phyloP scores from a whole-genome alignment of 352 stramenopile species.

The Globisporangium canariense region DNA sequence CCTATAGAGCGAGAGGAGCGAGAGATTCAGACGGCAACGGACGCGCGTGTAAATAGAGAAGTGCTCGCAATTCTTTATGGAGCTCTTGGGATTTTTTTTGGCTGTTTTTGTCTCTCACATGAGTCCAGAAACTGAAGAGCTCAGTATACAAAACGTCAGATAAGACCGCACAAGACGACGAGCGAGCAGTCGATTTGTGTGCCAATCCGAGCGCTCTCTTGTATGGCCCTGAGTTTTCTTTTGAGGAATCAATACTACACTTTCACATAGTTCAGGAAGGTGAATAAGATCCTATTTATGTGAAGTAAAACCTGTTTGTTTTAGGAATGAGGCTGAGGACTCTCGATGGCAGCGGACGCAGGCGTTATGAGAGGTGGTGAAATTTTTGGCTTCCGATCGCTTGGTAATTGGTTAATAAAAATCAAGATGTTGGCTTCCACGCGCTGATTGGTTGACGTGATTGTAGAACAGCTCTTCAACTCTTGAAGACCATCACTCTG shows the following conservation, averaged over 20 bases:
- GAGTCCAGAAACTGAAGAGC: background rate
- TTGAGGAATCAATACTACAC: background rate
- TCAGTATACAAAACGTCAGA: conserved; percentile 12
- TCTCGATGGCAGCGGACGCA: background rate
- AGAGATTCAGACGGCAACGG: background rate
- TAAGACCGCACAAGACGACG: conserved; percentile 1
- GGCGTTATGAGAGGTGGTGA: background rate
- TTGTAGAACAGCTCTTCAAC: background rate
- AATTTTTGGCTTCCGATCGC: background rate
- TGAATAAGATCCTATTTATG: background rate
- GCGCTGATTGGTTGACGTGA: background rate
- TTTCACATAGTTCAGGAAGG: background rate
- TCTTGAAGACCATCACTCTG: conserved; percentile 5
- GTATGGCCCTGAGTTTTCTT: background rate
- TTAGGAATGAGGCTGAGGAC: background rate
- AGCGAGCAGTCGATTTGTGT: background rate
- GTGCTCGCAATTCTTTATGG: background rate
- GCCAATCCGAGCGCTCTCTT: background rate
- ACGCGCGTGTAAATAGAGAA: conserved; percentile 10
- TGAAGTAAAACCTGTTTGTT: background rate
- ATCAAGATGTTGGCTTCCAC: background rate
- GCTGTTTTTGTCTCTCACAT: background rate
- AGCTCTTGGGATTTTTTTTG: conserved; percentile 2
- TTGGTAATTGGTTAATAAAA: background rate
- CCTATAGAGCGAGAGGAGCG: background rate